Evolutionary conservation across 192 early-diverging fungal genomes (phyloP), one percentile per base, ranked within the genome.

Genomic region (Mortierella antarctica): DNA sequence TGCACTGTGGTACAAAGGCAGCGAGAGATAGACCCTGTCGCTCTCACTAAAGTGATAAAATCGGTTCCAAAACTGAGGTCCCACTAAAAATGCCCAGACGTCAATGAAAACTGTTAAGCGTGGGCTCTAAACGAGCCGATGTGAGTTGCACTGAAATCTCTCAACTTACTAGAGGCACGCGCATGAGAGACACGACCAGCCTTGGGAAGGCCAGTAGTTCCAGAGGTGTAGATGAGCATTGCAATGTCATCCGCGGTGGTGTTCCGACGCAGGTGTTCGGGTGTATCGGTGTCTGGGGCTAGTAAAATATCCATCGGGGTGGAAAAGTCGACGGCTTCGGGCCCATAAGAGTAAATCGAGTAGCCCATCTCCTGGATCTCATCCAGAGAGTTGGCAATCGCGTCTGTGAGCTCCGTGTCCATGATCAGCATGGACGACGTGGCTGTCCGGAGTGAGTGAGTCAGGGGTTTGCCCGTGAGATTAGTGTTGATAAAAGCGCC

Each of bases 1-100:
- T n/a, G 87, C 80, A 61, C 85, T 88, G 72, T 93, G 92, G 65
- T 91, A 92, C 56, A 93, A 74, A 40, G 92, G 92, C 65, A 92
- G 68, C 12, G 82, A 77, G n/a, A 82, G 69, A 67, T 93, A 93
- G 7, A 91, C 71, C 31, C 91, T 73, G 61, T 91, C 88, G 14
- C 75, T 67, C 5, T 67, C 57, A 9, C 53, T 65, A 40, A 87
- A 54, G 12, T 64, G 65, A 42, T 67, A 70, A 52, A 67, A 71
- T 17, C 52, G 63, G 13, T 14, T 2, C 68, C 68, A 79, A 20
- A 71, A 66, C 10, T 50, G 17, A 5, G 68, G 57, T 14, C 68
- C 75, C 12, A 45, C 75, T 79, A 53, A 10, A 14, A 7, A 23
- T 18, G 10, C 20, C 0, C 15, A 41, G 23, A 64, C 7, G 39